These are phyloP conservation scores for Fraxinus nigra DNA, from an alignment of 305 asterid genomes.

Conservation along the genomic window DNA sequence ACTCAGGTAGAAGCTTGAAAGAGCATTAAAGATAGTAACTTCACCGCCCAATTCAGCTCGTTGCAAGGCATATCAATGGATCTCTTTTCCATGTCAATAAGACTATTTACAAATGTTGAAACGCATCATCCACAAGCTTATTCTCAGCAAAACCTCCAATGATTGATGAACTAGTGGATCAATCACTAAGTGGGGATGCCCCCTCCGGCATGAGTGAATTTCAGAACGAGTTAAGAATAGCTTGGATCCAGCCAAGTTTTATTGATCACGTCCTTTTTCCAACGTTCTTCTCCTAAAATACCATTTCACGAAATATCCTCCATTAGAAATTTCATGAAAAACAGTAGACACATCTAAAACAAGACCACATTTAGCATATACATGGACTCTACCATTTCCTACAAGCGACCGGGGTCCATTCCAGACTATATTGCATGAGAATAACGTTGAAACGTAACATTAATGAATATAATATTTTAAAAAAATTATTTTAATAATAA, in stretches of 20 bases:
- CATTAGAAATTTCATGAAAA: constrained; percentile 54
- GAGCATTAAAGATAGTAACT: constrained; percentile 55
- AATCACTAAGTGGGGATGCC: background rate
- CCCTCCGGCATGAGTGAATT: background rate
- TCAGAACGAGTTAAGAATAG: background rate
- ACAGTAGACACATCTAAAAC: constrained; percentile 51
- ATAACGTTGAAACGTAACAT: background rate
- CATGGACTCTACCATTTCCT: constrained; percentile 76
- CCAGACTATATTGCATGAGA: constrained; percentile 40
- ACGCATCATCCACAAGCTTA: constrained; percentile 46
- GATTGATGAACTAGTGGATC: constrained; percentile 24
- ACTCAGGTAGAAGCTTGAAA: constrained; percentile 68
- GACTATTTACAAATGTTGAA: constrained; percentile 54
- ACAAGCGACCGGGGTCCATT: constrained; percentile 50
- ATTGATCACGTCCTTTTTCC: too few relatives aligned
- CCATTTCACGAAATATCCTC: constrained; percentile 82
- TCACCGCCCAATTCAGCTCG: constrained; percentile 50
- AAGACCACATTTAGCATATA: constrained; percentile 69
- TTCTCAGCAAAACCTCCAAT: constrained; percentile 76
- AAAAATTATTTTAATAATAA: too few relatives aligned
- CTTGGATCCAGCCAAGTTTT: too few relatives aligned
- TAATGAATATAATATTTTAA: constrained; percentile 24
- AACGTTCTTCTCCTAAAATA: too few relatives aligned
- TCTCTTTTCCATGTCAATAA: constrained; percentile 54
- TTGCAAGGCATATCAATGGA: constrained; percentile 62